These are phyloP conservation scores for Collybiopsis confluens DNA, from an alignment of 768 basidiomycete species.

Conservation along the genomic window DNA sequence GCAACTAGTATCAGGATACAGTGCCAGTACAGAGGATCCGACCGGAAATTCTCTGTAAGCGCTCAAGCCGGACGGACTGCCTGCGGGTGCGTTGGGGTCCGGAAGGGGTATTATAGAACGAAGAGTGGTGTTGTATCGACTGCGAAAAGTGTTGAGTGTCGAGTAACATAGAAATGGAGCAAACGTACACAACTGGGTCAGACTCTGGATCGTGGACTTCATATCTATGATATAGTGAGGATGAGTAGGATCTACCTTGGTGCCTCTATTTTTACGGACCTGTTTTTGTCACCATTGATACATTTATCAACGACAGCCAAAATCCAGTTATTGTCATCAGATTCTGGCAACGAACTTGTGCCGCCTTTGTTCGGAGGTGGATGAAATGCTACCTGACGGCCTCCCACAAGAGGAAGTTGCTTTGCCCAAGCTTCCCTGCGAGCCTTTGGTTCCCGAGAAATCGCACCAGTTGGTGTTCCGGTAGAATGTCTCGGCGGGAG, in stretches of 20 bases:
- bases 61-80: constrained; percentile 59
- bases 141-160: constrained; percentile 26
- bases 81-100: constrained; percentile 56
- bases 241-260: not conserved
- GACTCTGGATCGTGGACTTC: constrained; percentile 85
- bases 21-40: constrained; percentile 74
- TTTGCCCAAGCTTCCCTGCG: constrained; percentile 57
- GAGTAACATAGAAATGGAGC: constrained; percentile 4
- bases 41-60: constrained; percentile 69
- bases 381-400: constrained; percentile 80
- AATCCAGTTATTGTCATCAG: constrained; percentile 70
- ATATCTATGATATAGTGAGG: constrained; percentile 42
- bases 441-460: constrained; percentile 63
- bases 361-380: constrained; percentile 55
- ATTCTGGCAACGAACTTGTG: constrained; percentile 27
- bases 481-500: constrained; percentile 54
- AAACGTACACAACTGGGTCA: constrained; percentile 54
- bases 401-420: constrained; percentile 66
- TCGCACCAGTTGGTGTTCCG: constrained; percentile 44
- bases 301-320: constrained; percentile 70
- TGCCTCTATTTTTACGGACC: constrained; percentile 28
- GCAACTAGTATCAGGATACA: constrained; percentile 90
- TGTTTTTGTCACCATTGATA: constrained; percentile 68
- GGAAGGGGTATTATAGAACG: constrained; percentile 77
- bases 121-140: constrained; percentile 61